Evolutionary conservation across 306 rosid species (phyloP).

Genomic region (Acacia melanoxylon): DNA sequence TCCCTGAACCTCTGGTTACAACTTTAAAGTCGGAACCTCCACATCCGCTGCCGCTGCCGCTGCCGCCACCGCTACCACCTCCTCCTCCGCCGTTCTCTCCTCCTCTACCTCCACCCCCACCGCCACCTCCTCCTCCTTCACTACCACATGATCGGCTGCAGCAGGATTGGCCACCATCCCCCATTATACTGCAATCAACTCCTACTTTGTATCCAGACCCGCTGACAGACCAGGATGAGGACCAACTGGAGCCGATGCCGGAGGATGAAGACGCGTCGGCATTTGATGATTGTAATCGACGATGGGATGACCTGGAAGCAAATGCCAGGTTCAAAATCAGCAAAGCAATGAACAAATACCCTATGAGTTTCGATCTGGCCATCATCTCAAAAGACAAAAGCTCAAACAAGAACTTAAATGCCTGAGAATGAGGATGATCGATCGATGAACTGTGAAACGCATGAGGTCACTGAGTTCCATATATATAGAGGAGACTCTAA

Average conservation of each 20-base stretch:
- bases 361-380: slow-evolving; percentile 57
- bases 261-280: not conserved
- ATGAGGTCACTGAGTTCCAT: not conserved
- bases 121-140: slow-evolving; percentile 34
- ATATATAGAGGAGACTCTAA: slow-evolving; percentile 5
- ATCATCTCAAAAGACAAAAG: slow-evolving; percentile 31
- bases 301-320: slow-evolving; percentile 40
- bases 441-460: not conserved
- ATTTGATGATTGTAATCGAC: not conserved
- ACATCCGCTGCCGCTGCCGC: not conserved
- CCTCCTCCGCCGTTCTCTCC: slow-evolving; percentile 27
- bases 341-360: slow-evolving; percentile 54
- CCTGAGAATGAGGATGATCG: not conserved
- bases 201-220: not conserved
- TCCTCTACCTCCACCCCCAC: no score
- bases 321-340: slow-evolving; percentile 58
- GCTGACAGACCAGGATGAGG: not conserved
- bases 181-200: not conserved
- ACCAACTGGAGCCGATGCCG: not conserved
- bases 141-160: not conserved
- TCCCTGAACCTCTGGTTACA: not conserved
- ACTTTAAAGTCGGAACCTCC: not conserved
- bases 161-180: not conserved
- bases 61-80: not conserved
- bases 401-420: not conserved